Conservation (phyloP, 345 rosid species). For the Lumnitzera littorea region DNA sequence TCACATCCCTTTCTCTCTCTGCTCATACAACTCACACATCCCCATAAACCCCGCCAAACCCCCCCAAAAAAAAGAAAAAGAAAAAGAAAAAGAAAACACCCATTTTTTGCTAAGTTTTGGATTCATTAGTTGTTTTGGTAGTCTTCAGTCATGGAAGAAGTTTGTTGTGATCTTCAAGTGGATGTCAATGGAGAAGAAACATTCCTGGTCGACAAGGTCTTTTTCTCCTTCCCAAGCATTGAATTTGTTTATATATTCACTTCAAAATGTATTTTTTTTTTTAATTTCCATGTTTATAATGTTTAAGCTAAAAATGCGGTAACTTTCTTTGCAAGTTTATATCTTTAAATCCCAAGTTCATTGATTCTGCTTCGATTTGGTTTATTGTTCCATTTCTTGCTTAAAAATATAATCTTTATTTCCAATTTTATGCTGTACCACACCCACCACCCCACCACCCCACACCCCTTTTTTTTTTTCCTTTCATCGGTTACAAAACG, state of each 20-base stretch:
- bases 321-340: background rate
- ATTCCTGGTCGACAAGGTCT: slow-evolving; percentile 74
- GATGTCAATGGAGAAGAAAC: slow-evolving; percentile 93
- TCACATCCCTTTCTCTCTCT: slow-evolving; percentile 20
- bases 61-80: too few species aligned
- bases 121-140: slow-evolving; percentile 10
- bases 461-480: background rate
- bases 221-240: background rate
- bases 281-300: background rate
- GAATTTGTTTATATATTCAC: too few species aligned
- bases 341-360: background rate
- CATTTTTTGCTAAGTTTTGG: too few species aligned
- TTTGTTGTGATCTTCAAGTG: slow-evolving; percentile 79
- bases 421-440: slow-evolving; percentile 5
- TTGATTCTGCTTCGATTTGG: background rate
- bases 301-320: background rate
- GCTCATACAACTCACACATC: slow-evolving; percentile 4
- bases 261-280: background rate
- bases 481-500: background rate
- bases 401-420: background rate
- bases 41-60: slow-evolving; percentile 1
- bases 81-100: too few species aligned
- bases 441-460: too few species aligned
- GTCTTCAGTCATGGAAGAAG: slow-evolving; percentile 40
- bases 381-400: background rate